Conservation (phyloP, 495 filamentous ascomycete species). For the Aspergillus bridgeri region DNA sequence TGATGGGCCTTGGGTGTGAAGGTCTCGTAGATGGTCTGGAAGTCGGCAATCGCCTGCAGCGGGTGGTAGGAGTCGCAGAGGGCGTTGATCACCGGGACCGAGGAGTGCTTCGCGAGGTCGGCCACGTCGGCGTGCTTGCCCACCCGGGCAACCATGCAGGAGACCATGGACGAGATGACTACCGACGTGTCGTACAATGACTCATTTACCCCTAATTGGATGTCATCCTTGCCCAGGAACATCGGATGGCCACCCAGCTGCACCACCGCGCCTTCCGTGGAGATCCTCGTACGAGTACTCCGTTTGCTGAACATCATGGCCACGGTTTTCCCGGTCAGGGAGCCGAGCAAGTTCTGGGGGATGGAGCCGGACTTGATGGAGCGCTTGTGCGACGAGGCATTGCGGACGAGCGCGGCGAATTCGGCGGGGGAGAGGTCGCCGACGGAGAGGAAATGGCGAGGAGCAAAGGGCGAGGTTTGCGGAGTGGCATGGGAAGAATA, state of each 20-base stretch:
- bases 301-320: constrained; percentile 97
- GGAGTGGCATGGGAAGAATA: constrained; percentile 38
- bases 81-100: constrained; percentile 92
- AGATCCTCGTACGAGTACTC: constrained; percentile 87
- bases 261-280: constrained; percentile 81
- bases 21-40: constrained; percentile 81
- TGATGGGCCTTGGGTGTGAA: constrained; percentile 50
- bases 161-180: constrained; percentile 90
- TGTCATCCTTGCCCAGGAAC: constrained; percentile 93
- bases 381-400: constrained; percentile 72
- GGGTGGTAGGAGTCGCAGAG: constrained; percentile 87
- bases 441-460: constrained; percentile 86
- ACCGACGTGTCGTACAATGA: constrained; percentile 82
- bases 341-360: constrained; percentile 52
- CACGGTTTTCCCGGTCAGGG: constrained; percentile 72
- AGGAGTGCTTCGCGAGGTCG: constrained; percentile 71
- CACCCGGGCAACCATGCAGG: constrained; percentile 85
- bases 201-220: constrained; percentile 95
- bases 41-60: constrained; percentile 88
- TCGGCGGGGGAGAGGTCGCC: constrained; percentile 77
- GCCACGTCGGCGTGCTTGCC: constrained; percentile 78
- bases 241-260: constrained; percentile 88
- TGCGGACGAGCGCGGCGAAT: constrained; percentile 74
- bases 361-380: constrained; percentile 69
- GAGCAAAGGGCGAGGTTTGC: constrained; percentile 49